Evolutionary conservation across 2,329 filamentous ascomycete genomes (phyloP).

Genomic region (Neoarthrinium moseri): DNA sequence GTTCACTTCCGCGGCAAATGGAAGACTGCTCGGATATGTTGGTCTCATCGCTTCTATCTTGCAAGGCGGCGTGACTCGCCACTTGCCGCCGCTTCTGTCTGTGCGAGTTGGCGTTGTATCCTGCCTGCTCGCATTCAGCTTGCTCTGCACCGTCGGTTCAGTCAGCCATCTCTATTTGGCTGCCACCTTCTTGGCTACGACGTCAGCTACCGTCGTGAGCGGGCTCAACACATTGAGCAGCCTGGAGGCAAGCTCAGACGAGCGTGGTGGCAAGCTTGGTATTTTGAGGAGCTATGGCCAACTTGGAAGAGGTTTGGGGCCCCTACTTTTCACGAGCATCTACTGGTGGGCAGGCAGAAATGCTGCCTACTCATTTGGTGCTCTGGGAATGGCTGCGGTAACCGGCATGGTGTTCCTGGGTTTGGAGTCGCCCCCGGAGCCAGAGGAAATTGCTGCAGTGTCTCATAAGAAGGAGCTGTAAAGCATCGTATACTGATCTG

Average conservation of each 20-base stretch:
- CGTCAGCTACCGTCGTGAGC: conserved; percentile 92
- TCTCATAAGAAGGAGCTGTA: conserved; percentile 26
- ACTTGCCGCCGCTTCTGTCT: conserved; percentile 75
- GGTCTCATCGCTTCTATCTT: conserved; percentile 89
- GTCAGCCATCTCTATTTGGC: conserved; percentile 75
- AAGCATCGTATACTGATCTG: too few species aligned
- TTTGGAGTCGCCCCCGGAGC: conserved; percentile 62
- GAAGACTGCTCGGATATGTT: conserved; percentile 83
- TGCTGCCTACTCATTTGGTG: conserved; percentile 78
- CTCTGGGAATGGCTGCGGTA: conserved; percentile 76
- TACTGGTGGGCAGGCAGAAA: conserved; percentile 98
- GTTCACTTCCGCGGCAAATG: conserved; percentile 77
- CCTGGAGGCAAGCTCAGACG: conserved; percentile 77
- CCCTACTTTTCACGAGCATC: conserved; percentile 85
- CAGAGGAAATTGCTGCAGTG: conserved; percentile 19
- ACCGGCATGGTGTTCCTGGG: conserved; percentile 67
- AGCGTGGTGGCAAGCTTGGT: conserved; percentile 84
- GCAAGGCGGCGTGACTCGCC: conserved; percentile 86
- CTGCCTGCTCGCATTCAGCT: conserved; percentile 76
- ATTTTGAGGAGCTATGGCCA: conserved; percentile 81
- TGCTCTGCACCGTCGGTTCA: conserved; percentile 70
- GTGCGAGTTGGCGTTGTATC: conserved; percentile 77
- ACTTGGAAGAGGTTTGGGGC: conserved; percentile 81
- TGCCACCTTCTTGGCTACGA: conserved; percentile 81
- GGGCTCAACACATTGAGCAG: conserved; percentile 89